Evolutionary conservation across 2,329 filamentous ascomycete species (phyloP), one percentile per base, ranked within the genome.

Genomic region (Hypoxylon rubiginosum): DNA sequence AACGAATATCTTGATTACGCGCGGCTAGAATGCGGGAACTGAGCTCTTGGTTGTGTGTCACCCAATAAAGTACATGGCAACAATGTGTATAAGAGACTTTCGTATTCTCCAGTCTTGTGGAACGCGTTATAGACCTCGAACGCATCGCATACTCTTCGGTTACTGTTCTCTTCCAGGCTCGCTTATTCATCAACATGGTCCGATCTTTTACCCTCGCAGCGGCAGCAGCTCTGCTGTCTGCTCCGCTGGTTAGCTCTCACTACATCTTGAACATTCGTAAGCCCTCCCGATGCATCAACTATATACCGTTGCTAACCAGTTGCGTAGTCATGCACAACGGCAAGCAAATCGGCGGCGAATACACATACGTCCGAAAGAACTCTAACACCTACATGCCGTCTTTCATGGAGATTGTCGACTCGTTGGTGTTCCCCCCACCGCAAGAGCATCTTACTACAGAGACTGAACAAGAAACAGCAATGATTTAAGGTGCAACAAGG

Each of bases 351-450:
- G 82, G 80, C 49, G 80, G 78, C 53, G 79, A 81, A 58, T 82
- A 80, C 74, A 77, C 79, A 48, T 85, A 85, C 77, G 81, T 86
- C 70, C 82, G 84, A 66, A 74, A 70, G 62, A 81, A 81, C 71
- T 80, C 77, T 67, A 81, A 80, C 73, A 73, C 72, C 21, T 80
- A 79, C 72, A 79, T 76, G 75, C 78, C 78, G 10, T 75, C 78
- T 50, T 78, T 79, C 72, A 69, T 67, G 58, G 76, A 79, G 68
- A 74, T 79, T 57, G 73, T 80, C 46, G 74, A 76, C 60, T 75
- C 74, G 58, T 68, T 17, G 32, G 71, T 70, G 32, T 50, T 24
- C 32, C 34, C 45, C 36, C 21, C 17, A 34, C 28, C 8, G 3
- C 1, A 58, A 30, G 17, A 51, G 1, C 26, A 56, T 43, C 39